These are phyloP conservation scores for Arbutus unedo DNA, from an alignment of 148 eudicot genomes.

Conservation along the genomic window DNA sequence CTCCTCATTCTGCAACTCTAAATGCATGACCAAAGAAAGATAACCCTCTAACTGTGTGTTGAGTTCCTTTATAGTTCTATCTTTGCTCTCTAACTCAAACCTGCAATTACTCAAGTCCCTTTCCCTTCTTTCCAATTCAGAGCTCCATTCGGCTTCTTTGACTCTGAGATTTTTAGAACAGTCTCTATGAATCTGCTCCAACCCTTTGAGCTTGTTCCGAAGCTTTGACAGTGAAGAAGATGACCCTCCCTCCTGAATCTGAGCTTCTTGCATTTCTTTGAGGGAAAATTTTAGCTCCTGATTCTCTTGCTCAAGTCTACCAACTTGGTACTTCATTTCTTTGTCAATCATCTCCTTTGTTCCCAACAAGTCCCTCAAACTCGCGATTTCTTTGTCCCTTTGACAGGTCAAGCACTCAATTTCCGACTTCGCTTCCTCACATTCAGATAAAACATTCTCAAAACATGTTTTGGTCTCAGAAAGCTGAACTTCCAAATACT, in stretches of 20 bases:
- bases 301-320: slow-evolving; percentile 62
- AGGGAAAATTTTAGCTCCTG: slow-evolving; percentile 45
- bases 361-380: slow-evolving; percentile 51
- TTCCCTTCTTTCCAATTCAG: slow-evolving; percentile 33
- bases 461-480: slow-evolving; percentile 44
- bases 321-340: slow-evolving; percentile 57
- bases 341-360: slow-evolving; percentile 56
- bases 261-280: slow-evolving; percentile 80
- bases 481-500: slow-evolving; percentile 50
- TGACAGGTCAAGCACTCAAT: slow-evolving; percentile 34
- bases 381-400: slow-evolving; percentile 44
- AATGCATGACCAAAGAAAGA: slow-evolving; percentile 35
- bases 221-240: slow-evolving; percentile 58
- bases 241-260: slow-evolving; percentile 54
- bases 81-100: slow-evolving; percentile 38
- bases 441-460: slow-evolving; percentile 34
- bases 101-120: slow-evolving; percentile 40
- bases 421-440: slow-evolving; percentile 41
- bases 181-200: slow-evolving; percentile 68
- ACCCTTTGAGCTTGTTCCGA: slow-evolving; percentile 55
- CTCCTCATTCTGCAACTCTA: slow-evolving; percentile 71
- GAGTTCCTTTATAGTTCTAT: slow-evolving; percentile 44
- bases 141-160: slow-evolving; percentile 68
- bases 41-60: slow-evolving; percentile 46
- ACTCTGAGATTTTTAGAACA: slow-evolving; percentile 46